phyloP scores from a whole-genome alignment of 2,329 filamentous ascomycete genomes.

The Emydomyces testavorans region DNA sequence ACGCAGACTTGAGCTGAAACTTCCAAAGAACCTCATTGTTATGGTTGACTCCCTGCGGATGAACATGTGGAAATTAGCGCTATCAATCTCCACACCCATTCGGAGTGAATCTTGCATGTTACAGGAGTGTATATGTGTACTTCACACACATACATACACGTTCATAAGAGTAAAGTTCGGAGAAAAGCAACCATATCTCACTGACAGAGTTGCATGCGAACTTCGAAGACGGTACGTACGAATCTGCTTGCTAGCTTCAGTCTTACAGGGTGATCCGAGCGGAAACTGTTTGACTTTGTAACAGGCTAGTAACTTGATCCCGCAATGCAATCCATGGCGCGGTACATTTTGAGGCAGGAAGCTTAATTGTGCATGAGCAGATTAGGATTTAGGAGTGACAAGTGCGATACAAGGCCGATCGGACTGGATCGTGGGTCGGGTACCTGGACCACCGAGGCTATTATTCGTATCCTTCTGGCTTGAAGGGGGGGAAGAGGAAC shows the following conservation, averaged over 20 bases:
- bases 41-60: too few relatives aligned
- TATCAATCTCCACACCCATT: too few relatives aligned
- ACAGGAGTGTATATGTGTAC: background rate
- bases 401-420: background rate
- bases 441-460: background rate
- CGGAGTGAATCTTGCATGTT: too few relatives aligned
- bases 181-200: constrained; percentile 3
- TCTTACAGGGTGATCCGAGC: too few relatives aligned
- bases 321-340: background rate
- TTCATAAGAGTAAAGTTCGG: constrained; percentile 2
- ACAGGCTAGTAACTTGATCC: background rate
- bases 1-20: too few relatives aligned
- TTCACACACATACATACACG: background rate
- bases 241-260: too few relatives aligned
- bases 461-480: too few relatives aligned
- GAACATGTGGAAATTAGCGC: too few relatives aligned
- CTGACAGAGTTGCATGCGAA: too few relatives aligned
- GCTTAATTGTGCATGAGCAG: background rate
- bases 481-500: too few relatives aligned
- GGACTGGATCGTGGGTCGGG: constrained; percentile 5
- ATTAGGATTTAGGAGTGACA: background rate
- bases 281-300: background rate
- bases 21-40: too few relatives aligned
- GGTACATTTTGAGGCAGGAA: background rate
- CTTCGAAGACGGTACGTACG: too few relatives aligned